phyloP scores from a whole-genome alignment of 2,329 filamentous ascomycete genomes.

The Cercospora sojina region DNA sequence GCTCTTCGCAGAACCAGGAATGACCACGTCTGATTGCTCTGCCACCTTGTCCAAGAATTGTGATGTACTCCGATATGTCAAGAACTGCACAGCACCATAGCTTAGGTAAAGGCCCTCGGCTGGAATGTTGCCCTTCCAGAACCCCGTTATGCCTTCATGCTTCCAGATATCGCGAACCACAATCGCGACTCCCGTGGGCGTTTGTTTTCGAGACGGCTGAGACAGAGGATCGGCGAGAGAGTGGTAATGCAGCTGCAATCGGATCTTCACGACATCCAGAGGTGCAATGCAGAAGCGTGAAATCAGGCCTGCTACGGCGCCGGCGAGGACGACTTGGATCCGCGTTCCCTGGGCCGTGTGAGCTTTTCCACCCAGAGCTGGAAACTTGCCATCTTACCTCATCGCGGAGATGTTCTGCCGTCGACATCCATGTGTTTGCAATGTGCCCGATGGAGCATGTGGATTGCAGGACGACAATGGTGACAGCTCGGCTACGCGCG shows the following conservation, averaged over 20 bases:
- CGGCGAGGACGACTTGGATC: slow-evolving; percentile 64
- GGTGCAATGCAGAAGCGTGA: slow-evolving; percentile 93
- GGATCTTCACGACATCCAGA: slow-evolving; percentile 97
- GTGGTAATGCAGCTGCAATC: slow-evolving; percentile 88
- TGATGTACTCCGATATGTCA: slow-evolving; percentile 75
- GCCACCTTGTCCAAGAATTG: slow-evolving; percentile 61
- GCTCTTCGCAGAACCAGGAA: slow-evolving; percentile 69
- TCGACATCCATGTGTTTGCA: slow-evolving; percentile 58
- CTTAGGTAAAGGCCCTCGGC: slow-evolving; percentile 91
- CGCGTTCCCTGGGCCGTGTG: slow-evolving; percentile 57
- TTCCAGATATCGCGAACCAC: slow-evolving; percentile 64
- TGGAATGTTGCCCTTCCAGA: slow-evolving; percentile 98
- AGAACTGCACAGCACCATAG: slow-evolving; percentile 89
- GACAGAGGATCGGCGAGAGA: slow-evolving; percentile 73
- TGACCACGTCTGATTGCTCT: slow-evolving; percentile 46
- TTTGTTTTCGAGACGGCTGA: slow-evolving; percentile 42
- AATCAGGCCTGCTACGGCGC: slow-evolving; percentile 76
- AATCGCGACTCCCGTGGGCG: slow-evolving; percentile 30
- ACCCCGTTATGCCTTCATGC: slow-evolving; percentile 76
- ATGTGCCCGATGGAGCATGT: slow-evolving; percentile 3
- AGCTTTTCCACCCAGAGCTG: slow-evolving; percentile 6
- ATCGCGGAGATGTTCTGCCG: slow-evolving; percentile 65
- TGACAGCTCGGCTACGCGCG: slow-evolving; percentile 1
- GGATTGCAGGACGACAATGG: neutral
- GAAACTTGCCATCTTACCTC: slow-evolving; percentile 52